Conservation (phyloP, 1,139 yeast genomes). For the Hanseniaspora gamundiae region DNA sequence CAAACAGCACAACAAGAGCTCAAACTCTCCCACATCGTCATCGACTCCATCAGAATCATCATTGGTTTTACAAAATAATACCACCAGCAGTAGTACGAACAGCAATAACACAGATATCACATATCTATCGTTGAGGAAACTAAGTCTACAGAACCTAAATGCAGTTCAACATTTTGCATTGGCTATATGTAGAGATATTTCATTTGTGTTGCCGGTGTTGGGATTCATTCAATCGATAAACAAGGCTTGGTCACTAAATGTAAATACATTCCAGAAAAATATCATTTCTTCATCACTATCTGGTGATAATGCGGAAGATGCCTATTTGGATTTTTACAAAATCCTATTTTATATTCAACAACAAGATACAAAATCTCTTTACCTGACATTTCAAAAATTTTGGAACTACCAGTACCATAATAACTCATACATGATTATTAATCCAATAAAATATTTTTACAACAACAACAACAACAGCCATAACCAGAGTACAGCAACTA, state of each 20-base stretch:
- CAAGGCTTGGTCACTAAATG: constrained; percentile 30
- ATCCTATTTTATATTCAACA: constrained; percentile 6
- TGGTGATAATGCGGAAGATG: constrained; percentile 5
- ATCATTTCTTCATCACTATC: background rate
- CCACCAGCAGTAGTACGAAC: background rate
- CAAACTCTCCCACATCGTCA: background rate
- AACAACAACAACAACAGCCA: background rate
- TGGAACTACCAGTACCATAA: background rate
- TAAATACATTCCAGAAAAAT: constrained; percentile 10
- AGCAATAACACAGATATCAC: constrained; percentile 9
- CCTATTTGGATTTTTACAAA: constrained; percentile 6
- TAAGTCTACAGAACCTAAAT: constrained; percentile 33
- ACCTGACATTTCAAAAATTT: constrained; percentile 5
- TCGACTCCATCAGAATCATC: background rate
- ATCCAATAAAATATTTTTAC: background rate
- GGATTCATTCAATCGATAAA: constrained; percentile 47
- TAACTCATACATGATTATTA: background rate
- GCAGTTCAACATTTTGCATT: constrained; percentile 68
- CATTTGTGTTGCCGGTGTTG: constrained; percentile 49
- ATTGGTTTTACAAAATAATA: background rate
- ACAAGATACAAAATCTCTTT: constrained; percentile 6
- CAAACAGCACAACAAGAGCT: background rate
- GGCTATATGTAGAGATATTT: constrained; percentile 61
- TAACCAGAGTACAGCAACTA: too few species aligned
- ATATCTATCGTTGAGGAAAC: constrained; percentile 18